Base-by-base conservation (phyloP, 768 basidiomycete species). In the Leccinellum albellum region DNA sequence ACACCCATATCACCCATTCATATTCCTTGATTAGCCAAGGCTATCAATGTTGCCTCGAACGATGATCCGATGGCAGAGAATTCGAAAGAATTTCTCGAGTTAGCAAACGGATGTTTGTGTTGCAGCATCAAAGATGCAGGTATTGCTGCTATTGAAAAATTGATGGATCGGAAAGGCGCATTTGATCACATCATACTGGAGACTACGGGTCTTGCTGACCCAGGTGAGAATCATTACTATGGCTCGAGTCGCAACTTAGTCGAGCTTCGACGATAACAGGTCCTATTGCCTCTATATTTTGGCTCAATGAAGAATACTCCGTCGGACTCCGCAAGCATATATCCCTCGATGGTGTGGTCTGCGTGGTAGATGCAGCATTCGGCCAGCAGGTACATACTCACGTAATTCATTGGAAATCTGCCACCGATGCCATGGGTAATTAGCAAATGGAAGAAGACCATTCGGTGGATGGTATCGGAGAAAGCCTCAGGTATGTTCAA, bases 181-280 rank as follows among this genome's bases (percentile, higher is more conserved):
- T 95, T 98, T 67, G 97, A 98, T 73, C 89, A 98, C 71, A 97
- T 99, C 61, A 76, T 99, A 44, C 79, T 99, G 15, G 97, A 99
- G 74, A 91, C 96, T 2, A 98, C 97, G 0, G 96, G 96, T 0
- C 79, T 98, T 8, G 96, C 96, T 10, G 96, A 98, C 76, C 96
- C 96, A 56, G 92, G 92, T 91, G 59, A 53, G 73, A 55, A 21
- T 54, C 37, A 10, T 23, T 20, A 44, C 33, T 9, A 45, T 48
- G 46, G 21, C 50, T 31, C 37, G 4, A 8, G 24, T 53, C 29
- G 13, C 40, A 32, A 50, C 47, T 12, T n/a, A 55, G 23, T 49
- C 21, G 51, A 64, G 7, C 53, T 31, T 53, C 3, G 26, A 56
- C 42, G 2, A 42, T 35, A 42, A 54, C 51, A 89, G 89, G 88